Base-by-base conservation (phyloP, 2,329 filamentous ascomycete species). In the Aspergillus floridensis region DNA sequence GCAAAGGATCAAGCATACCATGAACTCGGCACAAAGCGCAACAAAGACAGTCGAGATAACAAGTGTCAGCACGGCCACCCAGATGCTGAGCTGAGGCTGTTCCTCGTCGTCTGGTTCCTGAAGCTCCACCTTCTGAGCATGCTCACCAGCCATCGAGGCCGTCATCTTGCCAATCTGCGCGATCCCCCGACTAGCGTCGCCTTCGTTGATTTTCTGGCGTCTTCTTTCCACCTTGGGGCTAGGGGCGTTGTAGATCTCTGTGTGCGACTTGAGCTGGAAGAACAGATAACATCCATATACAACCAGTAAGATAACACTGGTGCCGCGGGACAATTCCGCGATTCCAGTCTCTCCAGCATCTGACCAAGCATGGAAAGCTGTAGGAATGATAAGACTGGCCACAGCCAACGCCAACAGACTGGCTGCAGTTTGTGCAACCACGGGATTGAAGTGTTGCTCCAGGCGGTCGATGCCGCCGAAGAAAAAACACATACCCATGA, bases 401-500 rank as follows among this genome's bases (percentile, higher is more conserved):
- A 96, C 90, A 14, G 90, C 88, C 21, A 96, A 81, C 12, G 91
- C 88, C 21, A 96, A 84, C 55, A 96, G 78, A 69, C 89, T 92
- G 14, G 92, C 88, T 3, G 92, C 91, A 0, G 93, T 96, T 74
- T 96, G 92, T 0, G 93, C 93, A 6, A 97, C 92, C 0, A 91
- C 93, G 35, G 90, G 86, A 79, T 97, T 96, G 84, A 97, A 98
- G 74, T 86, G 88, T 74, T 97, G 93, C 72, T 96, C 90, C 29
- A 84, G 71, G 29, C 93, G 86, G 60, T 89, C 88, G 66, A 96
- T 74, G 4, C 92, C 92, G 53, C 91, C 92, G 61, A 91, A 88
- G 79, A 96, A 95, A 81, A 96, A 97, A 73, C 88, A 95, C 86
- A 93, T 96, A 58, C 92, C 93, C 81, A 96, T 80, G 54, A 96